Conservation (phyloP, 1,284 basidiomycete species). For the Rhodotorula glutinis region DNA sequence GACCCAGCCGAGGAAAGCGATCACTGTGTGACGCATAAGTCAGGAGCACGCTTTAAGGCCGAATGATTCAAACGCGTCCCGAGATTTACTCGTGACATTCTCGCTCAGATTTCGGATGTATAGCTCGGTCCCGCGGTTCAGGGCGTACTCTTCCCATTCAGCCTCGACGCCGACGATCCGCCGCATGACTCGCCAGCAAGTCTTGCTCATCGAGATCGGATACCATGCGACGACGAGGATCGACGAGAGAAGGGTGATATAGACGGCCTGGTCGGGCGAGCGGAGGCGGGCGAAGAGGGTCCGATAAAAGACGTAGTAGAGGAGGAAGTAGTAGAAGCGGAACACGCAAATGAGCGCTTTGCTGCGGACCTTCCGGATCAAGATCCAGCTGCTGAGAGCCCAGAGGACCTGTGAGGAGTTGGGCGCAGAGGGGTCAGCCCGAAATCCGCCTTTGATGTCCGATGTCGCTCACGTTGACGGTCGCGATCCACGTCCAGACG, state of each 20-base stretch:
- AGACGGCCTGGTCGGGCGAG: constrained; percentile 49
- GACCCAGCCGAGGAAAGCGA: constrained; percentile 51
- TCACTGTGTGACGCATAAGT: constrained; percentile 14
- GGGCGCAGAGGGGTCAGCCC: not conserved
- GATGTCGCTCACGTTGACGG: constrained; percentile 45
- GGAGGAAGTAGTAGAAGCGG: constrained; percentile 23
- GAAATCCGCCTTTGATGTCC: too few relatives aligned
- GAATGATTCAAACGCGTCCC: too few relatives aligned
- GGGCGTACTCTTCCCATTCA: constrained; percentile 55
- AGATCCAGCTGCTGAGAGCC: constrained; percentile 53
- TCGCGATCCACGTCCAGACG: constrained; percentile 57
- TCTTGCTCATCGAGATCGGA: constrained; percentile 55
- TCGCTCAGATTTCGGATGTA: constrained; percentile 59
- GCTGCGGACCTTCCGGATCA: constrained; percentile 54
- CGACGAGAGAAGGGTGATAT: constrained; percentile 56
- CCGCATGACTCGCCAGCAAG: constrained; percentile 51
- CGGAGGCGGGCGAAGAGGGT: constrained; percentile 50
- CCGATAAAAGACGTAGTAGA: constrained; percentile 51
- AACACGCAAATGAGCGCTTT: constrained; percentile 57
- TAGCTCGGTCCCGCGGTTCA: constrained; percentile 44
- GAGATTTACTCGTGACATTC: constrained; percentile 53
- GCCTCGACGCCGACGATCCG: constrained; percentile 52
- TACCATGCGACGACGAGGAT: constrained; percentile 56
- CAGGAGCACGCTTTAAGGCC: too few relatives aligned
- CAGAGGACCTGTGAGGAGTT: constrained; percentile 46